phyloP scores from a whole-genome alignment of 2,329 filamentous ascomycete genomes.

The Penicillium crustosum region DNA sequence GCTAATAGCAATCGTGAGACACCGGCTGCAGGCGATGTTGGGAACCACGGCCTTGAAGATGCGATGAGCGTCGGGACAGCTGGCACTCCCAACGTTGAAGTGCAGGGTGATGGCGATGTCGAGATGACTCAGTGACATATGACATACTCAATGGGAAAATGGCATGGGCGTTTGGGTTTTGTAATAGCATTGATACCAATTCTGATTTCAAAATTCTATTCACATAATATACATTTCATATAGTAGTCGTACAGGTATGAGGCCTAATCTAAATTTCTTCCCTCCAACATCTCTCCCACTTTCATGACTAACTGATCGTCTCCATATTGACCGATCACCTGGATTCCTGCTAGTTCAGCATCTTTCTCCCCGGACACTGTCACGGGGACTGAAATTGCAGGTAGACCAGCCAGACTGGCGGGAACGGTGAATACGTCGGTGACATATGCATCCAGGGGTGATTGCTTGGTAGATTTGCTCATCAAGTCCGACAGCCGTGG shows the following conservation, averaged over 20 bases:
- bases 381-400: conserved; percentile 80
- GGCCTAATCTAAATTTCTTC: conserved; percentile 14
- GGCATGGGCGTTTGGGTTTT: conserved; percentile 10
- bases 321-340: conserved; percentile 50
- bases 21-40: conserved; percentile 17
- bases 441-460: conserved; percentile 73
- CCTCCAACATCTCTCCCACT: conserved; percentile 40
- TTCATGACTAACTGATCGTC: conserved; percentile 46
- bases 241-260: conserved; percentile 13
- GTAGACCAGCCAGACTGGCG: conserved; percentile 85
- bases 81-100: conserved; percentile 24
- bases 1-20: conserved; percentile 25
- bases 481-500: conserved; percentile 62
- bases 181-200: conserved; percentile 19
- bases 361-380: conserved; percentile 30
- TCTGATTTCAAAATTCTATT: conserved; percentile 1
- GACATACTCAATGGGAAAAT: background rate
- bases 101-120: conserved; percentile 28
- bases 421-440: conserved; percentile 97
- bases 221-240: conserved; percentile 12
- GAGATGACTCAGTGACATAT: conserved; percentile 28
- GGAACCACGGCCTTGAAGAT: conserved; percentile 25
- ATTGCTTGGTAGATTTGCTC: conserved; percentile 21
- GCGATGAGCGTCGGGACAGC: conserved; percentile 24
- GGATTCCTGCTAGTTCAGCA: conserved; percentile 41